phyloP scores from a whole-genome alignment of 2,329 filamentous ascomycete genomes.

The Neofusicoccum sp. region DNA sequence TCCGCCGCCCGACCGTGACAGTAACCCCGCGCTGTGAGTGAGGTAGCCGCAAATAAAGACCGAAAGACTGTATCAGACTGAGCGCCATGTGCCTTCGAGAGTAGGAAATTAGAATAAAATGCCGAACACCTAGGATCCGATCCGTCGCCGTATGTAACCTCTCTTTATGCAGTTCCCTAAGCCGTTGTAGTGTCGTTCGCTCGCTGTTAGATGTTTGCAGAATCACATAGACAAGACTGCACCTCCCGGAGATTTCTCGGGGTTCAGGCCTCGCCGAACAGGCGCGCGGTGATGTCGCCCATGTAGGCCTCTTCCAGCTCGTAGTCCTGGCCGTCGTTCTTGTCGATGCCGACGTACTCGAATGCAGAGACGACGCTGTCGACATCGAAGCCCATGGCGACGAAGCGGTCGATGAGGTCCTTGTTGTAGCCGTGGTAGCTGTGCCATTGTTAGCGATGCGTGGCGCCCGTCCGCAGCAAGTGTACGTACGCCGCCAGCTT shows the following conservation, averaged over 20 bases:
- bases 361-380: constrained; percentile 85
- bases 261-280: constrained; percentile 71
- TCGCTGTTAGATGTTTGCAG: background rate
- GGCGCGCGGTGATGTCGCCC: constrained; percentile 81
- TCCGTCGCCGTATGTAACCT: background rate
- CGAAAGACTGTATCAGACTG: background rate
- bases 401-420: constrained; percentile 77
- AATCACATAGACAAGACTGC: background rate
- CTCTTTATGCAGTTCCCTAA: constrained; percentile 1
- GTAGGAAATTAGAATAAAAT: too few species aligned
- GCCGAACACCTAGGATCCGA: background rate
- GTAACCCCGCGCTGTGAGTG: background rate
- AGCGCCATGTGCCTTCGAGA: background rate
- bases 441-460: constrained; percentile 25
- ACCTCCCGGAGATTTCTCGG: background rate
- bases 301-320: constrained; percentile 87
- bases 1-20: background rate
- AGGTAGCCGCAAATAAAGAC: background rate
- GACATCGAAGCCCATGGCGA: constrained; percentile 87
- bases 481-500: constrained; percentile 53
- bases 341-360: constrained; percentile 75
- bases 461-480: background rate
- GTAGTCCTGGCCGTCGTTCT: constrained; percentile 74
- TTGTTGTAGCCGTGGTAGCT: constrained; percentile 89
- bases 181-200: background rate